Percentiles rank a stretch among this genome's conserved stretches.
These are phyloP conservation scores for Tolypocladium album DNA, from an alignment of 2,329 filamentous ascomycete species.

Conservation along the genomic window DNA sequence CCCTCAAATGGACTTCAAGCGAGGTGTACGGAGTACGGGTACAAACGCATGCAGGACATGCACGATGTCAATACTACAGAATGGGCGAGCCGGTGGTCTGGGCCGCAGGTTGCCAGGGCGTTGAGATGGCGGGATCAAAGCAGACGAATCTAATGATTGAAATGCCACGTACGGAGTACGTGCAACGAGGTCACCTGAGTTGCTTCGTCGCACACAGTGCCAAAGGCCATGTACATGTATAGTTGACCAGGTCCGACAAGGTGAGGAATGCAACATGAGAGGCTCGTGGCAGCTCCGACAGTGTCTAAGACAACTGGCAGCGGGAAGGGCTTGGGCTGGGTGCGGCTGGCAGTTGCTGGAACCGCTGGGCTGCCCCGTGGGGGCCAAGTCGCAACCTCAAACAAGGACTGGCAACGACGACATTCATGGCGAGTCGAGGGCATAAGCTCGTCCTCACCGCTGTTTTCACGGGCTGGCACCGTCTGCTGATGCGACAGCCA, in stretches of 20 bases:
- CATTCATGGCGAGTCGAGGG: not conserved
- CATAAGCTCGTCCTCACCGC: not conserved
- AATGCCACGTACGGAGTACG: not conserved
- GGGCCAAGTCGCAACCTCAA: not conserved
- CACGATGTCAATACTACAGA: not conserved
- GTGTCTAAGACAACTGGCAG: slow-evolving; percentile 1
- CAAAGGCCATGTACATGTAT: not conserved
- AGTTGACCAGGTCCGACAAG: not conserved
- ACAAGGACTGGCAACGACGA: not conserved
- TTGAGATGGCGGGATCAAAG: not conserved
- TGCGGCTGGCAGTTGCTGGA: not conserved
- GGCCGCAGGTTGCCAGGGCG: not conserved
- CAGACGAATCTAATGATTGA: not conserved
- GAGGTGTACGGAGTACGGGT: too few relatives aligned
- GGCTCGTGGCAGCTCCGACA: not conserved
- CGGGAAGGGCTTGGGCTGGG: not conserved
- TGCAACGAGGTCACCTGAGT: not conserved
- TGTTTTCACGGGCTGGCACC: not conserved
- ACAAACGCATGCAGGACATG: not conserved
- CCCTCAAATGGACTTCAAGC: not conserved
- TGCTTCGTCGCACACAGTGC: not conserved
- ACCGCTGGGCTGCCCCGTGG: not conserved
- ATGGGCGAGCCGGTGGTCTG: not conserved
- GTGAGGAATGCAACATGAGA: not conserved
- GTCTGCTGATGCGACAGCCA: not conserved